phyloP scores from a whole-genome alignment of 2,329 filamentous ascomycete genomes.

The Aureobasidium subglaciale region DNA sequence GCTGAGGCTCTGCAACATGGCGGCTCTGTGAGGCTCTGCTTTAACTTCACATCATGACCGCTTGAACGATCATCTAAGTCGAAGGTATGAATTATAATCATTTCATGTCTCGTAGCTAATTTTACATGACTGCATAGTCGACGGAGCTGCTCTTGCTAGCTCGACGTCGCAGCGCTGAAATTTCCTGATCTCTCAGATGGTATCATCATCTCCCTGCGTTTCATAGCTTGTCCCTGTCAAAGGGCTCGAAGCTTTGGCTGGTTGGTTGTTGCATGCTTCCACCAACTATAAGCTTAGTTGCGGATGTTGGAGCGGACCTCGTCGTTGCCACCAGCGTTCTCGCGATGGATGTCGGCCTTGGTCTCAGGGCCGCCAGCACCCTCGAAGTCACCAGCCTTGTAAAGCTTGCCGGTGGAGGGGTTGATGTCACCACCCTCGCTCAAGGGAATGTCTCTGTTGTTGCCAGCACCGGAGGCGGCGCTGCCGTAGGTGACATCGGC shows the following conservation, averaged over 20 bases:
- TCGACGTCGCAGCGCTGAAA: constrained; percentile 4
- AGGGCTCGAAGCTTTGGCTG: neutral
- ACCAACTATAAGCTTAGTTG: neutral
- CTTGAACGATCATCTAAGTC: neutral
- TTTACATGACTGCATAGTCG: neutral
- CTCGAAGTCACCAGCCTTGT: constrained; percentile 43
- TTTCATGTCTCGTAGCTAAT: constrained; percentile 13
- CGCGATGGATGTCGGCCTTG: constrained; percentile 33
- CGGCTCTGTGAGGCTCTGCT: neutral
- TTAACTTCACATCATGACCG: neutral
- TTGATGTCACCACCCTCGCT: constrained; percentile 40
- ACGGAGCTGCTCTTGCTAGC: constrained; percentile 8
- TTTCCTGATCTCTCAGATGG: neutral
- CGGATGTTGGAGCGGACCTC: constrained; percentile 25
- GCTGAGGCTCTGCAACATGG: neutral
- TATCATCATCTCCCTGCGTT: neutral
- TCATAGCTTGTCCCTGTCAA: constrained; percentile 10
- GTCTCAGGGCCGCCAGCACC: constrained; percentile 43
- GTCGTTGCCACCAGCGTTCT: constrained; percentile 34
- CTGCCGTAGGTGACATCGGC: constrained; percentile 37
- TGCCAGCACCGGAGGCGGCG: constrained; percentile 36
- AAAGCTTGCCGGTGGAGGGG: constrained; percentile 30
- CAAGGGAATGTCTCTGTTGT: constrained; percentile 42
- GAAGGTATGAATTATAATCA: neutral
- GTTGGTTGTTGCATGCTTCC: neutral